Evolutionary conservation across 352 stramenopile species (phyloP), one percentile per base, ranked within the genome.

Genomic region (Globisporangium recalcitrans): DNA sequence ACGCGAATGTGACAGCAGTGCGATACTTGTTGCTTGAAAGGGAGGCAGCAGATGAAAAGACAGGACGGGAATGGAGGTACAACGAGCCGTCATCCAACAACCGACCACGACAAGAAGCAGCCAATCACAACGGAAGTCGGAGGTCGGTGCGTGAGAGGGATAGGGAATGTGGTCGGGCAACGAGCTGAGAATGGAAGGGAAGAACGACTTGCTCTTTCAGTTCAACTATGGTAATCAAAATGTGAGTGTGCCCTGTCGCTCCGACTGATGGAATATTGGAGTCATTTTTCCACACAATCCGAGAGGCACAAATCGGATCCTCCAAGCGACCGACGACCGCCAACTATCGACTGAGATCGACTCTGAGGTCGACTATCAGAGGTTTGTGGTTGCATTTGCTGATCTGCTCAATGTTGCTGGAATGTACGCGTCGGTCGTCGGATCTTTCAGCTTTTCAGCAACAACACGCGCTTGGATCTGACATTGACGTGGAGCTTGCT

Each of bases 1-100:
- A 38, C 54, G 16, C 54, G 54, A 60, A 60, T 60, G 54, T 60
- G 54, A 52, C 36, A 60, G 24, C 14, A 58, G n/a, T 29, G 7
- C 53, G 21, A 49, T 36, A 60, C 32, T 21, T n/a, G n/a, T 10
- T 29, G n/a, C n/a, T 19, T 36, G 10, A 29, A 29, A 52, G 44
- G 44, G 22, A 4, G 24, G 11, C 10, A 38, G 10, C 32, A 11
- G 22, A 10, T 34, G 22, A 2, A 31, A n/a, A 13, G 22, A 52
- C 32, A 38, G 32, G 32, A 38, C 10, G 32, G 32, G n/a, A n/a
- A 38, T 11, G 32, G 32, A 38, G 32, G 32, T 38, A 11, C 8
- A 38, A 11, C 10, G 10, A 9, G 10, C 31, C 52, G 34, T 27
- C 22, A 49, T 26, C 19, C 44, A 16, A 13, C n/a, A 29, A 29